Base-by-base conservation (phyloP, 2,329 filamentous ascomycete species). In the Fusarium udum region DNA sequence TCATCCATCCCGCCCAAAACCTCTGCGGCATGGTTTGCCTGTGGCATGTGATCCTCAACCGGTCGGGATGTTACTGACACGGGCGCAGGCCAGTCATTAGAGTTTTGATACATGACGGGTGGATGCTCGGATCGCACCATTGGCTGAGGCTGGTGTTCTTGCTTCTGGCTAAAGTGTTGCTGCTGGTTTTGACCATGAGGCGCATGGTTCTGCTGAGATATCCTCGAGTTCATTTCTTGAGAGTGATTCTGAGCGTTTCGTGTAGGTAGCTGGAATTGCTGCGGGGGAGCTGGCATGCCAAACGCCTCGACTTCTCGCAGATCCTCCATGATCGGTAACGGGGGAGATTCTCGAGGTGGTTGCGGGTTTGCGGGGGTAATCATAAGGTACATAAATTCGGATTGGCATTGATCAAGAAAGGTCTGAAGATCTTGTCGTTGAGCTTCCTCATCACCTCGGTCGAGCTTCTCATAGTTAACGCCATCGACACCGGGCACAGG, bases 371-470 rank as follows among this genome's bases (percentile, higher is more conserved):
- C 90, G 4, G 90, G 90, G 1, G 90, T 89, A 57, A 91, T 87
- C 90, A 92, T 91, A 20, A 92, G 84, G 76, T 92, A 92, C 71
- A 90, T 90, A 67, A 92, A 91, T 77, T 92, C 90, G 73, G 87
- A 86, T 79, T 91, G 86, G 80, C 90, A 90, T 78, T 90, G 89
- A 72, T 92, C 90, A 70, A 92, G 84, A 78, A 91, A 92, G 16
- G 83, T 83, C 80, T 89, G 90, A 55, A 92, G 83, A 63, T 89
- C 87, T 61, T 85, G 83, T 55, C 87, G 84, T 57, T 87, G 84
- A 24, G 81, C 79, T 69, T 87, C 88, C 75, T 87, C 89, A 69
- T 88, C 87, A 43, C 75, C 71, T 48, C 76, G 71, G n/a, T 78
- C 76, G 62, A 82, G 79, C 68, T 80, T 83, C 46, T 86, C 86